Conservation (phyloP, 306 rosid species). For the Comarum palustre region DNA sequence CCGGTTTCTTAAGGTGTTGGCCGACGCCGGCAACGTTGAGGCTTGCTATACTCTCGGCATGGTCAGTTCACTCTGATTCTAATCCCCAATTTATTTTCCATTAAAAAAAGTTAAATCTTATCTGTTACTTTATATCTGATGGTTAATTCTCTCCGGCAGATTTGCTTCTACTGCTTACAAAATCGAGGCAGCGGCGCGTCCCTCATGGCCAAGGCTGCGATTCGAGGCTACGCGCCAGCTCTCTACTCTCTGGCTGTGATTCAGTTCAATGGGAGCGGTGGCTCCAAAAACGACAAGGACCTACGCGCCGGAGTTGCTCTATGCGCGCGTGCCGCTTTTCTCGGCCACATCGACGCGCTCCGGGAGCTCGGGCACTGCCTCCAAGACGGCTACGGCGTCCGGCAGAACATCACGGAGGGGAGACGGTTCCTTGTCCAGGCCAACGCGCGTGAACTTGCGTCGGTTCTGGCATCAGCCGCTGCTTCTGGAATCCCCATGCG, state of each 20-base stretch:
- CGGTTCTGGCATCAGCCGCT: conserved; percentile 46
- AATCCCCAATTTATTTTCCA: not conserved
- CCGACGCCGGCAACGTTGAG: conserved; percentile 83
- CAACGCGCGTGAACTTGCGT: conserved; percentile 83
- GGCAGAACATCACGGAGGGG: conserved; percentile 73
- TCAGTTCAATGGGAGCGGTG: conserved; percentile 97
- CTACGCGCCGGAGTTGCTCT: conserved; percentile 84
- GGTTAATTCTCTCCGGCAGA: conserved; percentile 43
- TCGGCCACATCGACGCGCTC: conserved; percentile 83
- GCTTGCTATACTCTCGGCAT: conserved; percentile 92
- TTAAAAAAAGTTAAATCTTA: not conserved
- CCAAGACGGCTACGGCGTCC: conserved; percentile 93
- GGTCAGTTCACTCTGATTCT: conserved; percentile 42
- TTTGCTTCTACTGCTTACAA: conserved; percentile 83
- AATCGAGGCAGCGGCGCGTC: conserved; percentile 81
- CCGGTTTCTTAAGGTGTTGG: conserved; percentile 69
- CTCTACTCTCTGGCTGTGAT: conserved; percentile 76
- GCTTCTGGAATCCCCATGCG: conserved; percentile 23
- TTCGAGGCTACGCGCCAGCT: conserved; percentile 81
- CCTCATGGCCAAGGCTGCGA: conserved; percentile 84
- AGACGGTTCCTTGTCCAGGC: conserved; percentile 82
- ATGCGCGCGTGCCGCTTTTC: conserved; percentile 87
- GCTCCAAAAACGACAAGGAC: conserved; percentile 79
- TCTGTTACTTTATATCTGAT: not conserved
- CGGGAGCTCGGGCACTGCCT: conserved; percentile 92